phyloP scores from a whole-genome alignment of 2,329 filamentous ascomycete species.

The Verruconis gallopava region DNA sequence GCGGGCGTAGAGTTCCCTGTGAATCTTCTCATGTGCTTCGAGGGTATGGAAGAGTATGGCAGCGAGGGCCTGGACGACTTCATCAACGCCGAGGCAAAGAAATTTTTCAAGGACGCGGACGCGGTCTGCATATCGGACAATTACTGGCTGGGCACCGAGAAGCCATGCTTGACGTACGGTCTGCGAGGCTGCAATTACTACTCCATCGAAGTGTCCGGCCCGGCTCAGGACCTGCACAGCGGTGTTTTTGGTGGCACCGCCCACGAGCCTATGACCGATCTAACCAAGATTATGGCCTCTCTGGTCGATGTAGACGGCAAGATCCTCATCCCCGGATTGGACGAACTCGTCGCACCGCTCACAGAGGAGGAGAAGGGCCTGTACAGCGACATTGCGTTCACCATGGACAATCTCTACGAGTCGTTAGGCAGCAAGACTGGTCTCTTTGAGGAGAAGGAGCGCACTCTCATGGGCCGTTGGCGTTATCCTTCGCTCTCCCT shows the following conservation, averaged over 20 bases:
- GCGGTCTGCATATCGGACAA: slow-evolving; percentile 98
- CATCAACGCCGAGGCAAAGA: slow-evolving; percentile 80
- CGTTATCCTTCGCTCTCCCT: slow-evolving; percentile 85
- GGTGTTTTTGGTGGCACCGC: slow-evolving; percentile 94
- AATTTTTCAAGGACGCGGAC: slow-evolving; percentile 89
- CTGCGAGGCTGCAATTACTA: slow-evolving; percentile 98
- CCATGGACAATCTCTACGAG: slow-evolving; percentile 90
- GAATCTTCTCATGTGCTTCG: slow-evolving; percentile 98
- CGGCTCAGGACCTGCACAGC: slow-evolving; percentile 86
- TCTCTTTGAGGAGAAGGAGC: slow-evolving; percentile 79
- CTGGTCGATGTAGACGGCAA: slow-evolving; percentile 84
- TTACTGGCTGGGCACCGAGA: slow-evolving; percentile 99
- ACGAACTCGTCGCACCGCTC: slow-evolving; percentile 81
- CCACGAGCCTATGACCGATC: slow-evolving; percentile 96
- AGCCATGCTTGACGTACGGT: slow-evolving; percentile 94
- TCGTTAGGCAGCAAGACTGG: slow-evolving; percentile 80
- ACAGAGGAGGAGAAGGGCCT: slow-evolving; percentile 74
- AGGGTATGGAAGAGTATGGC: slow-evolving; percentile 99
- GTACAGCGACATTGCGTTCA: slow-evolving; percentile 87
- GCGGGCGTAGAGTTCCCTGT: slow-evolving; percentile 89
- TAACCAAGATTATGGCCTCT: slow-evolving; percentile 67
- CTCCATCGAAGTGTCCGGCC: slow-evolving; percentile 77
- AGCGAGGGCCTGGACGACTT: slow-evolving; percentile 94
- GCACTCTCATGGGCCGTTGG: slow-evolving; percentile 92
- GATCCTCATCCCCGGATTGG: slow-evolving; percentile 87